Evolutionary conservation across 2,329 filamentous ascomycete species (phyloP), one percentile per base, ranked within the genome.

Genomic region (Rhynchosporium graminicola): DNA sequence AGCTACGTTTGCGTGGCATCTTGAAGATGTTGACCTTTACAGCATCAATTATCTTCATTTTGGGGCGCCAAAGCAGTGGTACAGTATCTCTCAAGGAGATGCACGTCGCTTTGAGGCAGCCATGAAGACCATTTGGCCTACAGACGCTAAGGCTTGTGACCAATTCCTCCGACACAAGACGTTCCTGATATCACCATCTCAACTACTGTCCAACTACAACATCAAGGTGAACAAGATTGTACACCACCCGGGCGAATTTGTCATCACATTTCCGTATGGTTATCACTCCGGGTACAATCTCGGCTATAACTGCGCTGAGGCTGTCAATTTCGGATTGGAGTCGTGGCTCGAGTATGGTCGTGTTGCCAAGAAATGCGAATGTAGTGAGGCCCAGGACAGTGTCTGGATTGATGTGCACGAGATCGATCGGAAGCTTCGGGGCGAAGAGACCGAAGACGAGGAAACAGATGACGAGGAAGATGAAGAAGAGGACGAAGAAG

Each of bases 41-140:
- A 98, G 93, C 75, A 99, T 99, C 82, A 99, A 99, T 79, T 99
- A 97, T 76, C 92, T 99, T 63, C 95, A 99, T 74, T 99, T 99
- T 75, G 95, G 95, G 60, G 95, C 95, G 1, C 95, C 95, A 0
- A 99, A 99, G 77, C 95, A 99, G 76, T 99, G 95, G 95, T 99
- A 99, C 78, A 97, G 93, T 76, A 98, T 99, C 68, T 97, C 94
- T 0, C 96, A 98, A 75, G 90, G 91, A 68, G 95, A 99, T 74
- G 92, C 94, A 13, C 87, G 92, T 57, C 88, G 90, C 15, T 99
- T 99, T 70, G 95, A 99, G 76, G 86, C 87, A 43, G 94, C 92
- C 47, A 99, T 99, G 95, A 94, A 90, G 77, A 92, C 83, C 73
- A 91, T 97, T 62, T 99, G 94, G 93, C 92, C 93, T 0, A 89